phyloP scores from a whole-genome alignment of 2,329 filamentous ascomycete species.

The Arthrocladium fulminans region DNA sequence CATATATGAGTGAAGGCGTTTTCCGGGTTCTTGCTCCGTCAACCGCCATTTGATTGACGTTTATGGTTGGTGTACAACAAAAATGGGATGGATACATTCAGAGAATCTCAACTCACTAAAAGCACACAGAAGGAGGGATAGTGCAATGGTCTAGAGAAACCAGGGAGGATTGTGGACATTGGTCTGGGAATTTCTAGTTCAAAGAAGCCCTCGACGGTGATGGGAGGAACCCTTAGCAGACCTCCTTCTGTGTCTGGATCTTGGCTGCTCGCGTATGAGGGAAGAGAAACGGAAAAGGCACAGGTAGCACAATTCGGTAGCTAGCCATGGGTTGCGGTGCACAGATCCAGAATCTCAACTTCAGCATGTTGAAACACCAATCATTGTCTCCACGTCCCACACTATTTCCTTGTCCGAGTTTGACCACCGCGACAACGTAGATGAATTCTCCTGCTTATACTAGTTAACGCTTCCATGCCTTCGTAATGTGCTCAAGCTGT shows the following conservation, averaged over 20 bases:
- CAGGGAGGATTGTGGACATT: background rate
- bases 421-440: no score
- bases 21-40: background rate
- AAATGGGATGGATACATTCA: background rate
- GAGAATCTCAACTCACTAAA: slow-evolving; percentile 9
- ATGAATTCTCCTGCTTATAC: no score
- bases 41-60: slow-evolving; percentile 1
- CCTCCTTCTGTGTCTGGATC: slow-evolving; percentile 9
- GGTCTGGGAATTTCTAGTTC: background rate
- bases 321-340: slow-evolving; percentile 5
- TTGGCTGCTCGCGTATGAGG: slow-evolving; percentile 9
- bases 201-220: background rate
- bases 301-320: background rate
- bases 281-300: background rate
- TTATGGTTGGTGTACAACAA: slow-evolving; percentile 8
- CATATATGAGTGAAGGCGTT: slow-evolving; percentile 5
- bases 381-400: background rate
- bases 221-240: background rate
- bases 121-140: slow-evolving; percentile 7
- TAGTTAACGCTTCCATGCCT: no score
- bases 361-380: slow-evolving; percentile 9
- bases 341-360: slow-evolving; percentile 12
- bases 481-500: no score
- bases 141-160: background rate
- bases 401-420: no score